Percentiles rank a stretch among this genome's conserved stretches.
phyloP scores from a whole-genome alignment of 257 asterid species.

The Przewalskia tangutica region DNA sequence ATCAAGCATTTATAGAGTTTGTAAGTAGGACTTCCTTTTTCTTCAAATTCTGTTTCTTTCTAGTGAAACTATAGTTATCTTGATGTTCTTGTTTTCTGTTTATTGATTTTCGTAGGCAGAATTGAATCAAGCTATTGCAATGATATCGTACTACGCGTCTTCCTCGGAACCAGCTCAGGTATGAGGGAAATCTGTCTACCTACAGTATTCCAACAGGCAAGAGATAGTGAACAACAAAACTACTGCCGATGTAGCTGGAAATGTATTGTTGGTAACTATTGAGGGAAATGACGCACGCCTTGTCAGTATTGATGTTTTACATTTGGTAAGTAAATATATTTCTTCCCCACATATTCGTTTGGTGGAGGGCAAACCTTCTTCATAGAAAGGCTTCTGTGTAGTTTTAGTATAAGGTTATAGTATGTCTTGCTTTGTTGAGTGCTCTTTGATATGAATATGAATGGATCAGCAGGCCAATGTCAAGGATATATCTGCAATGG shows the following conservation, averaged over 20 bases:
- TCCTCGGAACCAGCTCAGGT: conserved; percentile 99
- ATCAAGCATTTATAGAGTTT: conserved; percentile 96
- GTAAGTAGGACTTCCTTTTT: conserved; percentile 34
- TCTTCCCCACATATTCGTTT: neutral
- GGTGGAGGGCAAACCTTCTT: neutral
- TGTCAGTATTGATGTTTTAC: conserved; percentile 98
- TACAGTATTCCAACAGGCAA: conserved; percentile 98
- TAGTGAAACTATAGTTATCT: neutral
- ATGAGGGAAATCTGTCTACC: conserved; percentile 98
- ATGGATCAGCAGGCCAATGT: conserved; percentile 99
- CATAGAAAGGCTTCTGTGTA: neutral
- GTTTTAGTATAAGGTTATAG: conserved; percentile 35
- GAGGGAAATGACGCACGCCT: conserved; percentile 97
- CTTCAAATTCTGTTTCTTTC: neutral
- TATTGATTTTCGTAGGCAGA: conserved; percentile 49
- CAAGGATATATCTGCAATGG: conserved; percentile 98
- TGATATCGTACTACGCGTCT: conserved; percentile 96
- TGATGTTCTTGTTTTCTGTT: neutral
- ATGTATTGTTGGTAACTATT: conserved; percentile 87
- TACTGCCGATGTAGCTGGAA: conserved; percentile 98
- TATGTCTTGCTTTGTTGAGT: conserved; percentile 44
- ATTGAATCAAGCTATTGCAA: conserved; percentile 91
- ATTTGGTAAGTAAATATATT: conserved; percentile 60
- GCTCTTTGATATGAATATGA: conserved; percentile 76
- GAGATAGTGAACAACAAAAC: conserved; percentile 99